These are phyloP conservation scores for Phytophthora fragariaefolia DNA, from an alignment of 352 stramenopile genomes.

Conservation along the genomic window DNA sequence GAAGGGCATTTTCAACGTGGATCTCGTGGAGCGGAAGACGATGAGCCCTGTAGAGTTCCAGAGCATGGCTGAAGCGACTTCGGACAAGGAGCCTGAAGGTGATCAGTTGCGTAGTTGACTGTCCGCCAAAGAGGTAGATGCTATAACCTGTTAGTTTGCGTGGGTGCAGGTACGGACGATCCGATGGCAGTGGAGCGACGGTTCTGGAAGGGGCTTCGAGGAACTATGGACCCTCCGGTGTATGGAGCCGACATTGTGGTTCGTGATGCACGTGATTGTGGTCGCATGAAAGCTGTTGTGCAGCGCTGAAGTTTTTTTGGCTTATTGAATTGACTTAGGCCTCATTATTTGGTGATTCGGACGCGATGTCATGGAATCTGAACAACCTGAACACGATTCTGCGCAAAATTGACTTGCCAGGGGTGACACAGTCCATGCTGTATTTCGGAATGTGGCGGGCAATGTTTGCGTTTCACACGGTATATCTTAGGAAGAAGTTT, in stretches of 20 bases:
- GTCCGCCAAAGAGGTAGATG: not conserved
- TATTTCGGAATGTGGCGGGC: conserved; percentile 95
- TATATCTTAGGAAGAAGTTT: conserved; percentile 21
- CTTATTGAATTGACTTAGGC: conserved; percentile 33
- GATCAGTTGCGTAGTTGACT: not conserved
- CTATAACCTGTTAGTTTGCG: not conserved
- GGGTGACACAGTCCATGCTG: conserved; percentile 92
- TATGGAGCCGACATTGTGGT: conserved; percentile 93
- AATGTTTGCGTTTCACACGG: conserved; percentile 94
- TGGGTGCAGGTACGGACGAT: conserved; percentile 40
- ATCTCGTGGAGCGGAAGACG: conserved; percentile 87
- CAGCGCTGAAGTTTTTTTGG: conserved; percentile 5
- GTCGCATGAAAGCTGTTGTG: not conserved
- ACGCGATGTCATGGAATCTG: conserved; percentile 86
- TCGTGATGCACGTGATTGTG: conserved; percentile 7
- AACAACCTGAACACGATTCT: conserved; percentile 91
- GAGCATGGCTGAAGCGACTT: conserved; percentile 44
- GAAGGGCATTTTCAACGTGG: conserved; percentile 91
- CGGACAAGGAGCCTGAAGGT: conserved; percentile 43
- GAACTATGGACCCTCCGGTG: conserved; percentile 87
- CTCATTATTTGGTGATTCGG: conserved; percentile 83
- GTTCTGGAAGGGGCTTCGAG: conserved; percentile 90
- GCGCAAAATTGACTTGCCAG: conserved; percentile 77
- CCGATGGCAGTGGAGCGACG: conserved; percentile 71
- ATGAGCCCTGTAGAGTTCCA: conserved; percentile 74